Base-by-base conservation (phyloP, 2,329 filamentous ascomycete genomes). In the Penicillium sp. region DNA sequence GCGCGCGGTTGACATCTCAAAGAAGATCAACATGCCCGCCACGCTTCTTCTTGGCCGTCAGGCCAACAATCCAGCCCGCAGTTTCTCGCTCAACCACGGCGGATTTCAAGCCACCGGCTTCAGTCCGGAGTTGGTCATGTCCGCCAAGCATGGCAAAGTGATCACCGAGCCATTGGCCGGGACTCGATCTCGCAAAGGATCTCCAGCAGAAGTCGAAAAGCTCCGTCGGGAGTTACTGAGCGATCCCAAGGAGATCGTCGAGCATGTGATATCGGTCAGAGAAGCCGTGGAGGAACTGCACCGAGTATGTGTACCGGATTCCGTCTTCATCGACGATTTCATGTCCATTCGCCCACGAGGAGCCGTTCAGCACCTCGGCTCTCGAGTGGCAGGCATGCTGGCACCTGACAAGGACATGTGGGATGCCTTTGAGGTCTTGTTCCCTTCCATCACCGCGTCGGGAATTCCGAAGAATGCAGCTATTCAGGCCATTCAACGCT, bases 41-140 rank as follows among this genome's bases (percentile, higher is more conserved):
- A 57, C 54, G 8, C 38, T 57, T 7, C 44, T 53, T 3, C 25
- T 32, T 13, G 54, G 54, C 18, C 48, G 54, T 27, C 48, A 28
- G 1, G 33, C 42, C 11, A 57, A 57, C 33, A 47, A 34, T 25
- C 52, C 54, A 9, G 44, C 54, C 1, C 48, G 54, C 2, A 53
- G 24, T 13, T 57, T 57, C 26, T 52, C 39, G 1, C 24, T 57
- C 2, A 52, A 40, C 28, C 54, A 55, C 28, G 40, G 18, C 1
- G 52, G 48, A 12, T 48, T 39, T 25, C 46, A 52, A 34, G 54
- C 54, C 3, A 57, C 50, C 2, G 54, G 54, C 0, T 57, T 57
- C 25, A 55, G 54, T 24, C 52, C 54, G 1, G 54, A 57, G 37
- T 35, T 57, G 4, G 45, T 55, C 9, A 42, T 55, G 38, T 55